Conservation (phyloP, 805 yeast species). For the Lipomyces yamadae region DNA sequence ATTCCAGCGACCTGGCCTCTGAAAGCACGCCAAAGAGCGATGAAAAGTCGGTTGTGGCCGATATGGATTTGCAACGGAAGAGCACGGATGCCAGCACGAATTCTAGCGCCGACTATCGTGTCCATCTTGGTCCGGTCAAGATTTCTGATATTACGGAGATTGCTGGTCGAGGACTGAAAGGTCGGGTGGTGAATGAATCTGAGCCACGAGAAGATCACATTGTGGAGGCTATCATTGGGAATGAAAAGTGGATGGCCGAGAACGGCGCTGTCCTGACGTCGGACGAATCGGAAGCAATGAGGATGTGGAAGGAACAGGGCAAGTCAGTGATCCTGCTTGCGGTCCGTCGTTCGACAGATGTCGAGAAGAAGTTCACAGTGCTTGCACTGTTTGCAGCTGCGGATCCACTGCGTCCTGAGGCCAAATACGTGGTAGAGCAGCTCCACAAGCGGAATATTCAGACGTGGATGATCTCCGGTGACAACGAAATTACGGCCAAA, state of each 20-base stretch:
- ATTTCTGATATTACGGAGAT: conserved; percentile 58
- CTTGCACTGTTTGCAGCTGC: conserved; percentile 62
- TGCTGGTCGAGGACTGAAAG: conserved; percentile 65
- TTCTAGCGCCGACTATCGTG: conserved; percentile 8
- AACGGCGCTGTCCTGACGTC: conserved; percentile 49
- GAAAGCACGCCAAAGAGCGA: conserved; percentile 7
- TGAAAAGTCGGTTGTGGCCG: conserved; percentile 3
- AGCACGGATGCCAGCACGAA: neutral
- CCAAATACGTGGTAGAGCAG: conserved; percentile 55
- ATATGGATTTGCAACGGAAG: conserved; percentile 2
- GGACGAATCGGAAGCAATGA: conserved; percentile 47
- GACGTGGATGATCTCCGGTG: conserved; percentile 81
- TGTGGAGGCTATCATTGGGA: conserved; percentile 53
- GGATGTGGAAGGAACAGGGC: conserved; percentile 64
- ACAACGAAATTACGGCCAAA: conserved; percentile 66
- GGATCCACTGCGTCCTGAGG: conserved; percentile 60
- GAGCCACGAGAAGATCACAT: conserved; percentile 20
- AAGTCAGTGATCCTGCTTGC: conserved; percentile 68
- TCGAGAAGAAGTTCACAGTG: conserved; percentile 45
- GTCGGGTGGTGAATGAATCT: conserved; percentile 43
- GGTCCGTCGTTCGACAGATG: conserved; percentile 40
- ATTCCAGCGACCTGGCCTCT: neutral
- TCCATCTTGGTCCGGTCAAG: conserved; percentile 39
- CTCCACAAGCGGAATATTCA: conserved; percentile 53
- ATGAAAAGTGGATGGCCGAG: conserved; percentile 62